These are phyloP conservation scores for Gossypium sturtianum DNA, from an alignment of 345 rosid genomes.

Conservation along the genomic window DNA sequence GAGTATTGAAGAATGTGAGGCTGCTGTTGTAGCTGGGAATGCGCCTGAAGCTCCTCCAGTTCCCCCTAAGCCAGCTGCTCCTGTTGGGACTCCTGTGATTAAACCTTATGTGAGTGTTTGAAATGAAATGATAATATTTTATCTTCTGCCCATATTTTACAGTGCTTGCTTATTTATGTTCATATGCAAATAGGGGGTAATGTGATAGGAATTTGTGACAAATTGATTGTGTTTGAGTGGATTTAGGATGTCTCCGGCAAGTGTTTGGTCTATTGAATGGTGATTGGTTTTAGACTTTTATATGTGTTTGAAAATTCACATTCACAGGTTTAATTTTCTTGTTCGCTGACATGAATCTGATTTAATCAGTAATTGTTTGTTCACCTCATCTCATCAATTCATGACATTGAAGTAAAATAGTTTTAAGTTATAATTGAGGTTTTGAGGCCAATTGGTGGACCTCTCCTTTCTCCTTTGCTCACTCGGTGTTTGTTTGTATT, in stretches of 20 bases:
- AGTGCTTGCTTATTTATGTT: background rate
- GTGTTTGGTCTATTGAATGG: background rate
- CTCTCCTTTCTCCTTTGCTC: background rate
- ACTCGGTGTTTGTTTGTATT: conserved; percentile 13
- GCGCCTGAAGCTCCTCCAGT: conserved; percentile 80
- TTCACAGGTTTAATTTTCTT: background rate
- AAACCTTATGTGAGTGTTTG: conserved; percentile 50
- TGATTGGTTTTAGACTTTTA: background rate
- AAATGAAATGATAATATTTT: background rate
- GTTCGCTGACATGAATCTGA: background rate
- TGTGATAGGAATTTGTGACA: background rate
- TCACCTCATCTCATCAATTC: background rate
- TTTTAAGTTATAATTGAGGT: background rate
- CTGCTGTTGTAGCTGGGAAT: conserved; percentile 76
- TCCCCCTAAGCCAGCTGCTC: conserved; percentile 69
- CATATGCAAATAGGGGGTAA: background rate
- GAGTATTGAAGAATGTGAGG: conserved; percentile 81
- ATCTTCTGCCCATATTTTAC: background rate
- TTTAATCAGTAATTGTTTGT: background rate
- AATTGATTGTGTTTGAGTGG: background rate
- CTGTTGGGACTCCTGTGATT: conserved; percentile 72
- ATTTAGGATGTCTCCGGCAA: background rate
- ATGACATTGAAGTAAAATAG: background rate
- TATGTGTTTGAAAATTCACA: background rate
- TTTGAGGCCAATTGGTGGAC: background rate